Conservation (phyloP, 345 rosid species). For the Camelina hispida region DNA sequence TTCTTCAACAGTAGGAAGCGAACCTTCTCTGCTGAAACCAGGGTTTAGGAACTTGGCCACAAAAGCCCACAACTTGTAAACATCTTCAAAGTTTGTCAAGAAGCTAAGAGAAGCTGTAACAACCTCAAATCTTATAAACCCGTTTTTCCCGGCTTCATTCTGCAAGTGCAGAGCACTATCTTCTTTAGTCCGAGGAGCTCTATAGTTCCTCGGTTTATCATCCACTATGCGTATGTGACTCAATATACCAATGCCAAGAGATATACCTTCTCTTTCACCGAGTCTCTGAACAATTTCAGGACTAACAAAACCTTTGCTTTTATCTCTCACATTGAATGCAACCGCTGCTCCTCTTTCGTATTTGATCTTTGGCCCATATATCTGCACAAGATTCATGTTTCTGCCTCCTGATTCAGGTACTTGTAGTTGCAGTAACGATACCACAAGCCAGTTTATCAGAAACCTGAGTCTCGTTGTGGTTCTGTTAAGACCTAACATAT, state of each 20-base stretch:
- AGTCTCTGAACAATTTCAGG: conserved; percentile 89
- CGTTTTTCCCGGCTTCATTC: conserved; percentile 71
- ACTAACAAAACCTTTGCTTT: conserved; percentile 64
- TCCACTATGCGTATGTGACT: conserved; percentile 84
- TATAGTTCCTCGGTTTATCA: conserved; percentile 58
- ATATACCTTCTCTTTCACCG: conserved; percentile 87
- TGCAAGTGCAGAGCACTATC: conserved; percentile 62
- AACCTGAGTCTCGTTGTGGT: conserved; percentile 74
- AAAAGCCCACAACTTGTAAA: conserved; percentile 89
- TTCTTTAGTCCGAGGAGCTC: conserved; percentile 60
- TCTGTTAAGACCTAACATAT: conserved; percentile 78
- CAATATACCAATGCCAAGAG: conserved; percentile 81
- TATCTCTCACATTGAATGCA: conserved; percentile 85
- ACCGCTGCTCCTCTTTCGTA: conserved; percentile 98
- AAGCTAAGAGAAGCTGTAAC: conserved; percentile 94
- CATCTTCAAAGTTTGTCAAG: conserved; percentile 94
- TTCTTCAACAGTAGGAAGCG: conserved; percentile 78
- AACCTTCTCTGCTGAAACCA: conserved; percentile 64
- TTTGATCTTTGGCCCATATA: conserved; percentile 95
- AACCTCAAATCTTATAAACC: conserved; percentile 81
- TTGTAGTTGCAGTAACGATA: conserved; percentile 79
- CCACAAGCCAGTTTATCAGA: conserved; percentile 85
- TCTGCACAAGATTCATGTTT: conserved; percentile 72
- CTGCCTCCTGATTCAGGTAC: conserved; percentile 50
- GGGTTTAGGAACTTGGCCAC: conserved; percentile 88